phyloP scores from a whole-genome alignment of 2,329 filamentous ascomycete species.

The Cryphonectria parasitica region DNA sequence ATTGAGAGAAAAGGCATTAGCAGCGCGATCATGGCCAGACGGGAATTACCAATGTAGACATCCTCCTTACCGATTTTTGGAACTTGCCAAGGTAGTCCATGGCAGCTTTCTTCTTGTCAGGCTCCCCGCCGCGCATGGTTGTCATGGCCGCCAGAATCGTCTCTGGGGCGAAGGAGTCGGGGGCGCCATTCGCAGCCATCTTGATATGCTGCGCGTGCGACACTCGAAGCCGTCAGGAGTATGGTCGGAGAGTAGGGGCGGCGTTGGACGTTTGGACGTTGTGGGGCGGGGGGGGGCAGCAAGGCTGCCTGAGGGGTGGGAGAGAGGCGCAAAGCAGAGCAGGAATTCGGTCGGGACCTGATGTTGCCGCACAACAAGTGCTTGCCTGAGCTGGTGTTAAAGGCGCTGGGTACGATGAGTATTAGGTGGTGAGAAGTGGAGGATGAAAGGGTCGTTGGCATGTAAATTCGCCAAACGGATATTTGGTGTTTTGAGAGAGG shows the following conservation, averaged over 20 bases:
- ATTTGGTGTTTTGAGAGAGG: background rate
- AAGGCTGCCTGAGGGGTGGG: slow-evolving; percentile 22
- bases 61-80: slow-evolving; percentile 85
- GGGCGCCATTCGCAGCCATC: slow-evolving; percentile 70
- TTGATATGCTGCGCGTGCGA: slow-evolving; percentile 30
- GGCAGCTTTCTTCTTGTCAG: slow-evolving; percentile 86
- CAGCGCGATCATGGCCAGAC: background rate
- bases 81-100: slow-evolving; percentile 85
- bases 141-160: slow-evolving; percentile 83
- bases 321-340: slow-evolving; percentile 23
- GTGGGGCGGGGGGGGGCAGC: slow-evolving; percentile 23
- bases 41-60: background rate
- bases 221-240: slow-evolving; percentile 28
- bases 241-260: slow-evolving; percentile 29
- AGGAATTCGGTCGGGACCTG: background rate
- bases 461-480: background rate
- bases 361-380: slow-evolving; percentile 5
- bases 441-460: background rate
- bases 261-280: slow-evolving; percentile 28
- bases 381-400: background rate
- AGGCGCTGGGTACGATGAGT: no score
- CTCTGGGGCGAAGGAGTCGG: slow-evolving; percentile 74
- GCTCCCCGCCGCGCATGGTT: slow-evolving; percentile 87
- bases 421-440: background rate
- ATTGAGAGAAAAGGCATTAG: slow-evolving; percentile 28